Conservation (phyloP, 441 rosid species). For the Eutrema salsugineum region DNA sequence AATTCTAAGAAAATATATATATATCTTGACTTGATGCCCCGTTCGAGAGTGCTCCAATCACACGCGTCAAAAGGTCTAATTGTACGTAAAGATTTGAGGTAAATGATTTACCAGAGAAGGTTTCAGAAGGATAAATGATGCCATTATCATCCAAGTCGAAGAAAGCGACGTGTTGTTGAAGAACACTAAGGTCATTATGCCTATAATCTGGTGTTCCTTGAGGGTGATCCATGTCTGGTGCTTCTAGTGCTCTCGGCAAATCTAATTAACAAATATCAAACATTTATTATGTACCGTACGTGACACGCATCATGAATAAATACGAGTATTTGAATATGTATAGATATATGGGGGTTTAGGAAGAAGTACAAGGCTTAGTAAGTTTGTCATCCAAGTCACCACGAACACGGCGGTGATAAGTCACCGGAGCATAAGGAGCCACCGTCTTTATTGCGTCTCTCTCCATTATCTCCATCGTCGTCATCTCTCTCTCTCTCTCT, state of each 20-base stretch:
- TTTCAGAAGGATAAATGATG: conserved; percentile 84
- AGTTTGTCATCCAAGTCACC: conserved; percentile 57
- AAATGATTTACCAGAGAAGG: conserved; percentile 46
- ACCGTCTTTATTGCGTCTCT: conserved; percentile 56
- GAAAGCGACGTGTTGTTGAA: conserved; percentile 86
- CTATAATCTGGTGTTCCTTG: conserved; percentile 57
- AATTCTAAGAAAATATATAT: not conserved
- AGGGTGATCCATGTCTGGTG: conserved; percentile 67
- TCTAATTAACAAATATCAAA: conserved; percentile 40
- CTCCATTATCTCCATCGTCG: conserved; percentile 27
- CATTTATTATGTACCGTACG: not conserved
- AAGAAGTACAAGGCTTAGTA: conserved; percentile 64
- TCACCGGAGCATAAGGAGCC: conserved; percentile 68
- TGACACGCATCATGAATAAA: not conserved
- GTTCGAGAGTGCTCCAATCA: not conserved
- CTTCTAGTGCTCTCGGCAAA: conserved; percentile 71
- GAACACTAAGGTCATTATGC: conserved; percentile 55
- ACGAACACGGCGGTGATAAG: conserved; percentile 53
- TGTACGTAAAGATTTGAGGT: not conserved
- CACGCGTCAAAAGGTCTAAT: not conserved
- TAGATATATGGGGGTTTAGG: not conserved
- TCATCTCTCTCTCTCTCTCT: conserved; percentile 8
- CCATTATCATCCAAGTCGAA: conserved; percentile 76
- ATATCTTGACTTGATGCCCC: not conserved
- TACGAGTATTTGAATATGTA: not conserved